Evolutionary conservation across 768 basidiomycete genomes (phyloP).

Genomic region (Boletus eberwhitei): DNA sequence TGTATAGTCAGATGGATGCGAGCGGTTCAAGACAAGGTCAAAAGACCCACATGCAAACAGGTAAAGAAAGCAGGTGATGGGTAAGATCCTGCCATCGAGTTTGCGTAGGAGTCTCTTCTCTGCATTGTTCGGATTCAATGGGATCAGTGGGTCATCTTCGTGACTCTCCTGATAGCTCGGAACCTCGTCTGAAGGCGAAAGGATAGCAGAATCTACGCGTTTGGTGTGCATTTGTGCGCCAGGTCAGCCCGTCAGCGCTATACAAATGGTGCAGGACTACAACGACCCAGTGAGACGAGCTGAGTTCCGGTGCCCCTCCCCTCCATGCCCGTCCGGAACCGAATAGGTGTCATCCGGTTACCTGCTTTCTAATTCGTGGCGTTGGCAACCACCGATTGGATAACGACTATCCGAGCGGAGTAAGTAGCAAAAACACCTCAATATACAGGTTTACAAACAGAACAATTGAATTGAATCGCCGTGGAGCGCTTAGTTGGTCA

Average conservation of each 20-base stretch:
- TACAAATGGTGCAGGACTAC: neutral
- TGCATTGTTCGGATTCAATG: constrained; percentile 26
- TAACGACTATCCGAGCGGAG: neutral
- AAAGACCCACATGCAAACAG: constrained; percentile 65
- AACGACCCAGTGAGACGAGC: neutral
- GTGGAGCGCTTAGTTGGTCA: too few species aligned
- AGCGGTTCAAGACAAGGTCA: neutral
- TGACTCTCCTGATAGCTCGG: neutral
- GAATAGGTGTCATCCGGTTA: neutral
- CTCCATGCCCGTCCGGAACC: neutral
- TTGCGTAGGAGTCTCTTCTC: constrained; percentile 59
- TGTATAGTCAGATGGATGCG: neutral
- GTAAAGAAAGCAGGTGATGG: constrained; percentile 70
- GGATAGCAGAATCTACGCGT: constrained; percentile 1
- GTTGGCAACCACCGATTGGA: neutral
- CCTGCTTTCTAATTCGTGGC: neutral
- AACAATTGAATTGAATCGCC: too few species aligned
- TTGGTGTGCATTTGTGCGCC: constrained; percentile 17
- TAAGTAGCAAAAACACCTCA: too few species aligned
- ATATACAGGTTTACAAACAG: too few species aligned
- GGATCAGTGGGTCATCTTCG: constrained; percentile 22
- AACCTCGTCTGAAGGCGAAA: constrained; percentile 3
- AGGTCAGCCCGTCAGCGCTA: neutral
- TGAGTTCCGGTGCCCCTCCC: neutral
- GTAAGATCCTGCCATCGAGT: constrained; percentile 64